A percentile compares a stretch with the other conserved stretches of the same genome.
phyloP scores from a whole-genome alignment of 116 monocot species.

The Phalaenopsis hybrid region DNA sequence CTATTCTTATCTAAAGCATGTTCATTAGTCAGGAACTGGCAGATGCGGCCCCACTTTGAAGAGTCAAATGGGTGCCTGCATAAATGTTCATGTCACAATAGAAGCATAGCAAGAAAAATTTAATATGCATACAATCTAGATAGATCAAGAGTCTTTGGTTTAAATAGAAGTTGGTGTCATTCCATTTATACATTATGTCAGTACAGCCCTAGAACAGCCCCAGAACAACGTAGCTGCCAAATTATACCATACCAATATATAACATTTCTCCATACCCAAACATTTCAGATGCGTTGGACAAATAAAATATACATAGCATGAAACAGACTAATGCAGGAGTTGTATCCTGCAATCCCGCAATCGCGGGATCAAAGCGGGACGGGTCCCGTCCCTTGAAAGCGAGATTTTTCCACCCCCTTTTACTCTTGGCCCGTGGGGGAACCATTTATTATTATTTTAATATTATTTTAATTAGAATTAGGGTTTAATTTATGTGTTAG shows the following conservation, averaged over 20 bases:
- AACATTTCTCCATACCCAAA: not conserved
- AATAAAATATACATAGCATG: not conserved
- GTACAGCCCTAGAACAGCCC: not conserved
- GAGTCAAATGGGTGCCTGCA: constrained; percentile 98
- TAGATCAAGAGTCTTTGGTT: not conserved
- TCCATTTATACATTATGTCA: not conserved
- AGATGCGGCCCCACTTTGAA: constrained; percentile 92
- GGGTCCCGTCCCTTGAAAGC: too few relatives aligned
- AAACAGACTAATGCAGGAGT: too few relatives aligned
- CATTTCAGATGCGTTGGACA: not conserved
- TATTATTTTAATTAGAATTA: too few relatives aligned
- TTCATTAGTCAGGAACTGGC: constrained; percentile 66
- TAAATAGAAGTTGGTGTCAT: not conserved
- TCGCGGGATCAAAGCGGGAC: too few relatives aligned
- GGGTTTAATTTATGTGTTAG: too few relatives aligned
- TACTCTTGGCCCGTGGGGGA: too few relatives aligned
- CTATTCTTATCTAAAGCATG: constrained; percentile 50
- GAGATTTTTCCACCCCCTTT: too few relatives aligned
- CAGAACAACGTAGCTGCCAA: not conserved
- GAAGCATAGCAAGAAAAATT: not conserved
- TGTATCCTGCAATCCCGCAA: too few relatives aligned
- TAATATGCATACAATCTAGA: not conserved
- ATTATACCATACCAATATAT: not conserved
- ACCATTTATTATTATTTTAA: too few relatives aligned
- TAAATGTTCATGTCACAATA: constrained; percentile 1